Percentiles rank a stretch among this genome's conserved stretches.
Evolutionary conservation across 768 basidiomycete genomes (phyloP).

Genomic region (Rhizopogon vesiculosus): DNA sequence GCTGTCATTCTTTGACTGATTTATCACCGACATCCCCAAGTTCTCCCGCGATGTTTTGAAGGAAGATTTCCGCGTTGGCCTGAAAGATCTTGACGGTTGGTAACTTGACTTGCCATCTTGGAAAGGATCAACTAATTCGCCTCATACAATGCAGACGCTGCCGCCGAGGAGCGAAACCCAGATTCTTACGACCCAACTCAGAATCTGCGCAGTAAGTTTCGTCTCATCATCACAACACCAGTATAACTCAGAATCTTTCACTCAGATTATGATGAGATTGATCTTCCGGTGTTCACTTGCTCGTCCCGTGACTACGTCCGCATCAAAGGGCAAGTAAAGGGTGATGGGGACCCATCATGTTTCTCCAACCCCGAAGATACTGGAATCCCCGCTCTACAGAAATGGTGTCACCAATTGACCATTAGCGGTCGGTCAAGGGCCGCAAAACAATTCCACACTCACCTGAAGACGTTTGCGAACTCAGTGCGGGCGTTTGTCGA

Average conservation of each 20-base stretch:
- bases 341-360: constrained; percentile 54
- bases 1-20: not conserved
- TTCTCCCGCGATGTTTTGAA: constrained; percentile 53
- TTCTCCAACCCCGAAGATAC: constrained; percentile 51
- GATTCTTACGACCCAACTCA: constrained; percentile 48
- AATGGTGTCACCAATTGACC: constrained; percentile 55
- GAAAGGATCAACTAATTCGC: not conserved
- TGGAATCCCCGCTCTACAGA: constrained; percentile 50
- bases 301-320: constrained; percentile 60
- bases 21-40: constrained; percentile 21
- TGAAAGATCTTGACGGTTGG: constrained; percentile 57
- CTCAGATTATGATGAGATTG: constrained; percentile 53
- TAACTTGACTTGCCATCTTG: not conserved
- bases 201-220: constrained; percentile 41
- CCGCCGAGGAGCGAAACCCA: constrained; percentile 53
- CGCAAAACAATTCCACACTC: constrained; percentile 38
- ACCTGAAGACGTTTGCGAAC: constrained; percentile 44
- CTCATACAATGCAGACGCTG: constrained; percentile 36
- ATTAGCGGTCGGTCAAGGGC: constrained; percentile 45
- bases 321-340: constrained; percentile 53
- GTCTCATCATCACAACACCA: not conserved
- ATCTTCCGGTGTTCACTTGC: constrained; percentile 59
- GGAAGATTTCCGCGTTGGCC: constrained; percentile 53
- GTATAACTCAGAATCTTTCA: not conserved
- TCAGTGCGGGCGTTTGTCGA: constrained; percentile 44